These are phyloP conservation scores for Penicillium chermesinum DNA, from an alignment of 495 filamentous ascomycete genomes.

Conservation along the genomic window DNA sequence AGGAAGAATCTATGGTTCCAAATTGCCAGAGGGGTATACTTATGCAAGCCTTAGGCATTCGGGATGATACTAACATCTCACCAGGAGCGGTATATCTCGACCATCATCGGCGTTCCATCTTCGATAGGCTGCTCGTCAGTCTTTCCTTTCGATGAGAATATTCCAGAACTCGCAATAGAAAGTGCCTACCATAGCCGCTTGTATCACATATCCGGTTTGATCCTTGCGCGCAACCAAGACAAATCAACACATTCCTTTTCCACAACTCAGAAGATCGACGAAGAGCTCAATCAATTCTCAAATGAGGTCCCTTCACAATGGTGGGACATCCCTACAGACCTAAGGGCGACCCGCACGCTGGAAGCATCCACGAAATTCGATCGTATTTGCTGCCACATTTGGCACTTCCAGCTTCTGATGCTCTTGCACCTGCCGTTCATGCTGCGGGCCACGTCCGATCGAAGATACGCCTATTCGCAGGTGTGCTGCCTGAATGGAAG, in stretches of 20 bases:
- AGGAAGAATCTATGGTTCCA: conserved; percentile 10
- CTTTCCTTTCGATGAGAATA: conserved; percentile 2
- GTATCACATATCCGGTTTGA: conserved; percentile 12
- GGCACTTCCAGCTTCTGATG: conserved; percentile 7
- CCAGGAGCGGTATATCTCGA: conserved; percentile 11
- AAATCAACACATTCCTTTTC: conserved; percentile 8
- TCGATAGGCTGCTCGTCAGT: conserved; percentile 2
- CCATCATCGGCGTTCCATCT: conserved; percentile 9
- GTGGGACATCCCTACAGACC: conserved; percentile 2
- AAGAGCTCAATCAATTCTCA: conserved; percentile 8
- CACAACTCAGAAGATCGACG: conserved; percentile 7
- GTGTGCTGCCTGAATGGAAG: conserved; percentile 2
- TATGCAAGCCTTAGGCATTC: neutral
- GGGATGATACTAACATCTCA: neutral
- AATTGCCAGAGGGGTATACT: conserved; percentile 10
- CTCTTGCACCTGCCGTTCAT: conserved; percentile 15
- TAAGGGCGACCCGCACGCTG: conserved; percentile 1
- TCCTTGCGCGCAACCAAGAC: conserved; percentile 13
- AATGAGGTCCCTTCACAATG: conserved; percentile 1
- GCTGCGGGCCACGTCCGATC: conserved; percentile 8
- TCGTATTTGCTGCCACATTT: conserved; percentile 11
- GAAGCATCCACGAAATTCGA: conserved; percentile 9
- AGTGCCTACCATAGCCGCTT: conserved; percentile 6
- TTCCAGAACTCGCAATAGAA: neutral
- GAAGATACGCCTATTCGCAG: conserved; percentile 8